Base-by-base conservation (phyloP, 331 rosid genomes). In the Cydonia oblonga region DNA sequence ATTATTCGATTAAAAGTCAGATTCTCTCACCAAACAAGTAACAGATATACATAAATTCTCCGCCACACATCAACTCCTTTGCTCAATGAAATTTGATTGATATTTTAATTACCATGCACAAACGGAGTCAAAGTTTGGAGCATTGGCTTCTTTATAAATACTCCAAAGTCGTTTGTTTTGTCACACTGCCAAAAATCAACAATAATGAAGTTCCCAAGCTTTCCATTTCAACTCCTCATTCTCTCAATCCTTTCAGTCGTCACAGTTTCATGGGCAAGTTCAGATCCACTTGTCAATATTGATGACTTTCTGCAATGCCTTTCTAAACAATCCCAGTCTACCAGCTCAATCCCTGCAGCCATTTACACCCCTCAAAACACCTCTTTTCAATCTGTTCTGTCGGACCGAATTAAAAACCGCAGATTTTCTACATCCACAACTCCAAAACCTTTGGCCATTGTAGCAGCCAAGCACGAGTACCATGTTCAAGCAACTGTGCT, bases 401-500 rank as follows among this genome's bases (percentile, higher is more conserved):
- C 62, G 14, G 66, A 68, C n/a, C 52, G 72, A n/a, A 62, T 51
- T 2, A 35, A 25, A 58, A 79, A 79, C 71, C 49, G 16, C n/a
- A 58, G 78, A 29, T 59, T 68, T 22, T 22, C 46, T 8, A 26
- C 71, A 1, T 26, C 78, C 2, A 23, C 40, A 23, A 57, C 72
- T 25, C 66, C 72, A 6, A 68, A 62, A 40, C 82, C 79, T 12
- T 2, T 62, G 6, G 75, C 59, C 20, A 79, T 79, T 35, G 16
- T 79, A 18, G 46, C 82, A 6, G 79, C 79, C 8, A 4, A 23
- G 42, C 52, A 74, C 12, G 52, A 49, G 6, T 61, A 67, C 23
- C 62, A 79, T 23, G 71, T 74, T 49, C 78, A 79, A 63, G 67
- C 79, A 32, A 60, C 79, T 16, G 53, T 79, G 0, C 20, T 44